phyloP scores from a whole-genome alignment of 495 filamentous ascomycete genomes.

The Tuber brumale region DNA sequence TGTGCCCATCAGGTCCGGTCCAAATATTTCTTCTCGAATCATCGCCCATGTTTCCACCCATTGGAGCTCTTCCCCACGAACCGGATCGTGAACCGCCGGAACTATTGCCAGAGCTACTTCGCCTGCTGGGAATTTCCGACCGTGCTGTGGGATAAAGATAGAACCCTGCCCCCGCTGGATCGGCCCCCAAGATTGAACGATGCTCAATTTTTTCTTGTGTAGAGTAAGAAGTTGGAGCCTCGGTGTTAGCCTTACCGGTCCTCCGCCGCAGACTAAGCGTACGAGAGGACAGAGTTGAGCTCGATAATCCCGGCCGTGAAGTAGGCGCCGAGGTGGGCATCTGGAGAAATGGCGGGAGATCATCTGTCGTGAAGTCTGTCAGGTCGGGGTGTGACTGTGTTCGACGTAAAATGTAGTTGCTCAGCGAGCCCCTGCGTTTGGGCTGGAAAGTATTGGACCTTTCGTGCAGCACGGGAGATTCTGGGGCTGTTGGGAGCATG shows the following conservation, averaged over 20 bases:
- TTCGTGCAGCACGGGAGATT: slow-evolving; percentile 17
- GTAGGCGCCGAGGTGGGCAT: slow-evolving; percentile 24
- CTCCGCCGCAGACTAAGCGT: slow-evolving; percentile 26
- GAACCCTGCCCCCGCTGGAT: slow-evolving; percentile 37
- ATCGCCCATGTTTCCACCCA: slow-evolving; percentile 9
- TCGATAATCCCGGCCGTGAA: slow-evolving; percentile 16
- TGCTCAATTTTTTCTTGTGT: slow-evolving; percentile 39
- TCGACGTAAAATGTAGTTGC: slow-evolving; percentile 29
- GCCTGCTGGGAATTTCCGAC: slow-evolving; percentile 12
- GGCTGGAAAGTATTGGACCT: slow-evolving; percentile 13
- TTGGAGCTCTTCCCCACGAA: slow-evolving; percentile 15
- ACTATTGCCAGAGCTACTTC: slow-evolving; percentile 7
- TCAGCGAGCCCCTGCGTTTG: slow-evolving; percentile 24
- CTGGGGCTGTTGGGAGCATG: slow-evolving; percentile 16
- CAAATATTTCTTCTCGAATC: slow-evolving; percentile 21
- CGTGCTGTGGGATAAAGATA: slow-evolving; percentile 35
- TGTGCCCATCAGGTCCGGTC: slow-evolving; percentile 18
- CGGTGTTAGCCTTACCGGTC: slow-evolving; percentile 12
- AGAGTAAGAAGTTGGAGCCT: slow-evolving; percentile 21
- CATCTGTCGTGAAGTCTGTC: slow-evolving; percentile 25
- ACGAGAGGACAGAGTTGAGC: slow-evolving; percentile 15
- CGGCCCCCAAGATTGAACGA: slow-evolving; percentile 36
- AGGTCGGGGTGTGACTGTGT: slow-evolving; percentile 36
- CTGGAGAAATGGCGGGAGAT: slow-evolving; percentile 25
- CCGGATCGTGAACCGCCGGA: background rate